phyloP scores from a whole-genome alignment of 78 protist genomes.

The Planoprotostelium fungivorum region DNA sequence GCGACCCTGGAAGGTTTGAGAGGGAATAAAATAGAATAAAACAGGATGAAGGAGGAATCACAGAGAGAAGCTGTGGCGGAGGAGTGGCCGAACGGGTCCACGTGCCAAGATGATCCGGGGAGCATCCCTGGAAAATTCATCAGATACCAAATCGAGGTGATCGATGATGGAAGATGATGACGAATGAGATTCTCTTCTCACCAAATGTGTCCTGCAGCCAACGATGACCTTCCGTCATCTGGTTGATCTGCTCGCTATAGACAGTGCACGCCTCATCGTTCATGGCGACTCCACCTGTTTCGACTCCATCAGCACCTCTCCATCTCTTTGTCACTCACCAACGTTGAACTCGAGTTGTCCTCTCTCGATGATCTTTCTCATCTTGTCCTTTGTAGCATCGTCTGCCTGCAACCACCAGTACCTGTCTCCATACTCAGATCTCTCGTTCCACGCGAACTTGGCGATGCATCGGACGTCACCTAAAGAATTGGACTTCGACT shows the following conservation, averaged over 20 bases:
- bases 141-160: no score
- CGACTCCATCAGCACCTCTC: not conserved
- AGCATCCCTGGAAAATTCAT: not conserved
- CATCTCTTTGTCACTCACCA: not conserved
- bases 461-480: no score
- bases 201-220: slow-evolving; percentile 9
- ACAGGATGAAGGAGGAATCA: no score
- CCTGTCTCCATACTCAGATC: no score
- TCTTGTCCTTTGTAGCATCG: not conserved
- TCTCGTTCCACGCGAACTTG: no score
- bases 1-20: no score
- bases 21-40: no score
- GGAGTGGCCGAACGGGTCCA: slow-evolving; percentile 45
- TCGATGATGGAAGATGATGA: no score
- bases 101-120: slow-evolving; percentile 20
- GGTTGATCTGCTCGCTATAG: not conserved
- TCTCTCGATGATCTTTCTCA: not conserved
- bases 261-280: slow-evolving; percentile 1
- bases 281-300: not conserved
- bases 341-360: not conserved
- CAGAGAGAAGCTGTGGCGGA: slow-evolving; percentile 14
- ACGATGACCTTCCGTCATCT: not conserved
- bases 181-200: no score
- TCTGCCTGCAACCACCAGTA: not conserved
- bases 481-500: not conserved